These are phyloP conservation scores for Sanghuangporus sanghuang DNA, from an alignment of 1,284 basidiomycete species.

Conservation along the genomic window DNA sequence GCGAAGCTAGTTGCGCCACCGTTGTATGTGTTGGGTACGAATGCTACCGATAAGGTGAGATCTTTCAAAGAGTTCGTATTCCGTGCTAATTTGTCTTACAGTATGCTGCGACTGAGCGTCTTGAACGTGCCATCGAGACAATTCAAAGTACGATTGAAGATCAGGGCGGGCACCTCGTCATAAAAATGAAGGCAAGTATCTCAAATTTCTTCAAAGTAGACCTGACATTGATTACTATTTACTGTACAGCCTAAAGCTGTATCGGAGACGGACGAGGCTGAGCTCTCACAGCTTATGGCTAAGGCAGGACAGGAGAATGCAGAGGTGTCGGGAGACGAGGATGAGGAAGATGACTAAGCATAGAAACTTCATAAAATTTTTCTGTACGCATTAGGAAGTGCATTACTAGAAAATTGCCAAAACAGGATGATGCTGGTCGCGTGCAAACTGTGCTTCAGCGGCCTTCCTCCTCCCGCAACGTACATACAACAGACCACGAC, in stretches of 20 bases:
- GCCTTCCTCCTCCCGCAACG: neutral
- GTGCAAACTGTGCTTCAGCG: neutral
- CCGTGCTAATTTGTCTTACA: slow-evolving; percentile 23
- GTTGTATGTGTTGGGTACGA: slow-evolving; percentile 92
- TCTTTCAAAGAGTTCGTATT: neutral
- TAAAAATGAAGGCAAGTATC: slow-evolving; percentile 90
- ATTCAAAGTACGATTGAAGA: slow-evolving; percentile 84
- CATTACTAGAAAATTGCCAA: neutral
- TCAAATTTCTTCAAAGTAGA: neutral
- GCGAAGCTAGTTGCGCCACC: slow-evolving; percentile 96
- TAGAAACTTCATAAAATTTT: neutral
- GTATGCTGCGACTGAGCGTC: slow-evolving; percentile 86
- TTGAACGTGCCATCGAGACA: slow-evolving; percentile 90
- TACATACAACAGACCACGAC: neutral
- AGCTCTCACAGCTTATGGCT: slow-evolving; percentile 92
- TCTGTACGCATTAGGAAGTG: neutral
- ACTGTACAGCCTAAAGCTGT: slow-evolving; percentile 83
- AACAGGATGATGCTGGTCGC: neutral
- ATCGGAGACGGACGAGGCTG: slow-evolving; percentile 94
- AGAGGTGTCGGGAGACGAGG: slow-evolving; percentile 91
- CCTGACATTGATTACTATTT: neutral
- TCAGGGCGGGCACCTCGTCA: slow-evolving; percentile 79
- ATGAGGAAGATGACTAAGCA: slow-evolving; percentile 57
- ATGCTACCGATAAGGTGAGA: slow-evolving; percentile 89
- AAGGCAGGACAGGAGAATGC: slow-evolving; percentile 89